phyloP scores from a whole-genome alignment of 2,329 filamentous ascomycete genomes.

The Curvularia verruculosa region DNA sequence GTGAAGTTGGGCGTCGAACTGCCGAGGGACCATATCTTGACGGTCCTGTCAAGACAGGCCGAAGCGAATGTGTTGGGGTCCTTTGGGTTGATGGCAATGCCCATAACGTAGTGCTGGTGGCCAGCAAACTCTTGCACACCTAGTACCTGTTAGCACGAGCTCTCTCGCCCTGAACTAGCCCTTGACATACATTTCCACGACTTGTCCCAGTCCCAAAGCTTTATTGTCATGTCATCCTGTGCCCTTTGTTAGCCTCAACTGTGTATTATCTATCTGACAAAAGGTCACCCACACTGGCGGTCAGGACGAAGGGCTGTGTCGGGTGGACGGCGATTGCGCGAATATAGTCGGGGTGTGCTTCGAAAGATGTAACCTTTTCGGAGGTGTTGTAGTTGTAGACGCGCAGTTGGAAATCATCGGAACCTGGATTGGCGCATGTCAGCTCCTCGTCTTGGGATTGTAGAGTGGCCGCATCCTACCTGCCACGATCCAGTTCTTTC shows the following conservation, averaged over 20 bases:
- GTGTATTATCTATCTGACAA: background rate
- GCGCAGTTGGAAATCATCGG: slow-evolving; percentile 85
- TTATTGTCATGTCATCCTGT: slow-evolving; percentile 65
- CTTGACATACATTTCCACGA: slow-evolving; percentile 78
- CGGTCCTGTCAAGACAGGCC: slow-evolving; percentile 92
- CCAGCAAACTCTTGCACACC: slow-evolving; percentile 91
- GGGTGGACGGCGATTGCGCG: slow-evolving; percentile 95
- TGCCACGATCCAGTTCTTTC: slow-evolving; percentile 99
- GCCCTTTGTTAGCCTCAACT: slow-evolving; percentile 28
- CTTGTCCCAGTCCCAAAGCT: slow-evolving; percentile 99
- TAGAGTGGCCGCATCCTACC: slow-evolving; percentile 54
- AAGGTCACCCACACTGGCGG: slow-evolving; percentile 67
- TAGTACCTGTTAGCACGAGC: slow-evolving; percentile 31
- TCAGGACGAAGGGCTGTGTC: slow-evolving; percentile 92
- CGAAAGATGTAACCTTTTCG: slow-evolving; percentile 96
- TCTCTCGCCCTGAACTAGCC: background rate
- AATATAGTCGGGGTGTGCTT: slow-evolving; percentile 98
- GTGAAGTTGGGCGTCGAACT: slow-evolving; percentile 96
- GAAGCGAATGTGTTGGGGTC: slow-evolving; percentile 80
- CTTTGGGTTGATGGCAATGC: slow-evolving; percentile 95
- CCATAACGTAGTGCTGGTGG: slow-evolving; percentile 97
- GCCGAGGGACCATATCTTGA: slow-evolving; percentile 97
- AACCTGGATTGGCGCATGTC: slow-evolving; percentile 50
- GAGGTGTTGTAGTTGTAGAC: slow-evolving; percentile 98
- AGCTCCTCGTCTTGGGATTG: slow-evolving; percentile 11